Evolutionary conservation across 208 protist species (phyloP).

Genomic region (Endotrypanum monterogeii): DNA sequence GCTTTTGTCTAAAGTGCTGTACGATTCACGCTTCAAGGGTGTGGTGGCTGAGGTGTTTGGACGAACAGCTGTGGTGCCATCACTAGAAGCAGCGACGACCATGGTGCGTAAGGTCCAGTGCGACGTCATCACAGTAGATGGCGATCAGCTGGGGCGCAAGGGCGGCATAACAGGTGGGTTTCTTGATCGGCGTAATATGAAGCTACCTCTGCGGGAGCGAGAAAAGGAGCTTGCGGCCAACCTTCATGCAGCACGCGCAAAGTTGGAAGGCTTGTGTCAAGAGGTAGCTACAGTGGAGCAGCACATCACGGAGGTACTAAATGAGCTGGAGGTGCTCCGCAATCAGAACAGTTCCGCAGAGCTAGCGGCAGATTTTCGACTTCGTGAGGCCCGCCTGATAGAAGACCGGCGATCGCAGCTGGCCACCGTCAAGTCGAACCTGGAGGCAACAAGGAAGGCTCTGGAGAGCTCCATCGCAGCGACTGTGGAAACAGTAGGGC

Average conservation of each 20-base stretch:
- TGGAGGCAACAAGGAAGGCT: constrained; percentile 37
- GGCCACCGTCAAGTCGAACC: constrained; percentile 49
- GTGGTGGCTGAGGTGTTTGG: constrained; percentile 95
- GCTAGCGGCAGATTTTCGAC: constrained; percentile 40
- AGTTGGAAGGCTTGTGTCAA: constrained; percentile 65
- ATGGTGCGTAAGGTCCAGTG: constrained; percentile 73
- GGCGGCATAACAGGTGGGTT: constrained; percentile 97
- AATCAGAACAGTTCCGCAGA: constrained; percentile 54
- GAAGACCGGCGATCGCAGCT: constrained; percentile 47
- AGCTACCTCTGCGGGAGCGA: constrained; percentile 60
- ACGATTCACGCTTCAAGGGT: constrained; percentile 66
- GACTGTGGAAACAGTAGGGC: constrained; percentile 27
- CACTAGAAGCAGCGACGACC: constrained; percentile 81
- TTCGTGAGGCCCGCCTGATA: constrained; percentile 38
- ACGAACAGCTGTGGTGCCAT: constrained; percentile 86
- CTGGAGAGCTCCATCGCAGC: constrained; percentile 53
- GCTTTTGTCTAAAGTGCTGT: constrained; percentile 83
- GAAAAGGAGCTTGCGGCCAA: constrained; percentile 42
- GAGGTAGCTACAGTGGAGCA: constrained; percentile 75
- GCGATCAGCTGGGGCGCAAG: constrained; percentile 83
- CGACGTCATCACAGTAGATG: constrained; percentile 96
- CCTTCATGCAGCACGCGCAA: constrained; percentile 31
- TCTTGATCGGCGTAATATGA: constrained; percentile 83
- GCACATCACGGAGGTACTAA: constrained; percentile 73
- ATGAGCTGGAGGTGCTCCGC: constrained; percentile 69